phyloP scores from a whole-genome alignment of 306 rosid species.

The Trichosanthes truncata region DNA sequence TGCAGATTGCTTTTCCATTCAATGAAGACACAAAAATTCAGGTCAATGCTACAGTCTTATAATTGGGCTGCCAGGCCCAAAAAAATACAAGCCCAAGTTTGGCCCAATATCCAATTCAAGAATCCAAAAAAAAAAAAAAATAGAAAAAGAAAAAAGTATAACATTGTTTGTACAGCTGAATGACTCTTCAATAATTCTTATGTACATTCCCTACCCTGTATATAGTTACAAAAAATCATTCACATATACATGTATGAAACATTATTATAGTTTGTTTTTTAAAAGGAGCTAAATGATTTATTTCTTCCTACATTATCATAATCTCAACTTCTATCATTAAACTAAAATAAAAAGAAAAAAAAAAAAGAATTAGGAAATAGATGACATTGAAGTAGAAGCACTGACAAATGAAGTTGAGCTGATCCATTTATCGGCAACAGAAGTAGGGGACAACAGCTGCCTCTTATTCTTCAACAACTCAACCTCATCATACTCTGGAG shows the following conservation, averaged over 20 bases:
- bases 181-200: background rate
- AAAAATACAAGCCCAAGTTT: background rate
- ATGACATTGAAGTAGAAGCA: conserved; percentile 11
- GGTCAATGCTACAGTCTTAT: background rate
- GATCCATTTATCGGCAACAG: conserved; percentile 32
- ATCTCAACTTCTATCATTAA: background rate
- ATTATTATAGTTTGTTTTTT: background rate
- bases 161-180: background rate
- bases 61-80: background rate
- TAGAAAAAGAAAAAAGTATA: too few species aligned
- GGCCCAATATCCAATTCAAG: background rate
- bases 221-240: background rate
- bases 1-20: background rate
- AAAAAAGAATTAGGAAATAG: background rate
- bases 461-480: conserved; percentile 13
- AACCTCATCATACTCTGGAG: conserved; percentile 34
- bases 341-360: background rate
- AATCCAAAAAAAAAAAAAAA: too few species aligned
- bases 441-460: conserved; percentile 27
- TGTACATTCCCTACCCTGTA: conserved; percentile 5
- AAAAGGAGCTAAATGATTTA: background rate
- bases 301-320: background rate
- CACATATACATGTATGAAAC: background rate
- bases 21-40: background rate
- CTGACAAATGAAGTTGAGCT: conserved; percentile 29